phyloP scores from a whole-genome alignment of 805 yeast species.

The Sugiyamaella boreocaroliniensis region DNA sequence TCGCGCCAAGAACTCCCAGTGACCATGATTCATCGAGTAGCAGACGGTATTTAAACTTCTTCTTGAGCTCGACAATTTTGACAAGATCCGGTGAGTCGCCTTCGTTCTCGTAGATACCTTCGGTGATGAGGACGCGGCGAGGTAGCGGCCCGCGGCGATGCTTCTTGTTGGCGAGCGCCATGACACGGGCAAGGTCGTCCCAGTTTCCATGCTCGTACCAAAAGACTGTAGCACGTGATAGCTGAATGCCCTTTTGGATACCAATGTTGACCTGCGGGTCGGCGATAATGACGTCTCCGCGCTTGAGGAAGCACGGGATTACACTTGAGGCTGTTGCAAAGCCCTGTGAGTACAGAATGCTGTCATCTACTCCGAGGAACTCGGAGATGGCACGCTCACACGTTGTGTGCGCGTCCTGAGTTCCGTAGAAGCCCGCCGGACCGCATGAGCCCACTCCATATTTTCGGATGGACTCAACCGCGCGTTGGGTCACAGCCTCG shows the following conservation, averaged over 20 bases:
- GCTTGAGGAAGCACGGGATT: slow-evolving; percentile 85
- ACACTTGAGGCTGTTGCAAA: slow-evolving; percentile 81
- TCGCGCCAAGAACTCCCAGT: slow-evolving; percentile 74
- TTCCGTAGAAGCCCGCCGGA: slow-evolving; percentile 95
- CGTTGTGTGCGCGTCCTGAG: slow-evolving; percentile 82
- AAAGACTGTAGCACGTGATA: slow-evolving; percentile 79
- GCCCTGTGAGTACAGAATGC: slow-evolving; percentile 90
- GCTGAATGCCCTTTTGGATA: slow-evolving; percentile 79
- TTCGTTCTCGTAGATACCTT: slow-evolving; percentile 73
- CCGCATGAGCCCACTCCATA: slow-evolving; percentile 98
- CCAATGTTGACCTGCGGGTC: slow-evolving; percentile 72
- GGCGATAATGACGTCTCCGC: slow-evolving; percentile 89
- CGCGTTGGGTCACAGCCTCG: slow-evolving; percentile 43
- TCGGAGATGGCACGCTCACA: slow-evolving; percentile 68
- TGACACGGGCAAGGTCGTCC: slow-evolving; percentile 67
- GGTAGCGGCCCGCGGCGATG: slow-evolving; percentile 66
- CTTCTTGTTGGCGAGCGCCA: slow-evolving; percentile 49
- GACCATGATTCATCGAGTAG: slow-evolving; percentile 84
- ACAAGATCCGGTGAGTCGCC: slow-evolving; percentile 77
- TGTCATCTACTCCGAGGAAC: slow-evolving; percentile 69
- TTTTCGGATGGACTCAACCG: slow-evolving; percentile 50
- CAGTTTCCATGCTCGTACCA: slow-evolving; percentile 85
- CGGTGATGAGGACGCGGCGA: slow-evolving; percentile 85
- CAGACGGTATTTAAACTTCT: slow-evolving; percentile 76
- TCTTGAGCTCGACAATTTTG: slow-evolving; percentile 63